Conservation (phyloP, 352 stramenopile species). For the Pilasporangium apinafurcum region DNA sequence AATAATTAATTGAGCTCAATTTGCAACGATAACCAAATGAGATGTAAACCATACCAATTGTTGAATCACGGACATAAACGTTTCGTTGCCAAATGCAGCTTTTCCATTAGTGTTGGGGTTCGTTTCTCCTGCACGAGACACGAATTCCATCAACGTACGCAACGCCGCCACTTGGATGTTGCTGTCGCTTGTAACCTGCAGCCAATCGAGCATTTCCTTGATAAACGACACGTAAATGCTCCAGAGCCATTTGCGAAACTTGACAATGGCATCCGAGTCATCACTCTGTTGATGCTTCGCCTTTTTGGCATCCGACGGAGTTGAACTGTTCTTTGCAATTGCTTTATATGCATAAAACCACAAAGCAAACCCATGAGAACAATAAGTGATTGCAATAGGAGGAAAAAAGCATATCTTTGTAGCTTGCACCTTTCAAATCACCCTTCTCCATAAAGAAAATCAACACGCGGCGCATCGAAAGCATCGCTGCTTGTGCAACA, state of each 20-base stretch:
- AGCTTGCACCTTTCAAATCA: constrained; percentile 36
- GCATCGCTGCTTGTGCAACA: constrained; percentile 69
- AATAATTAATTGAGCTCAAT: not conserved
- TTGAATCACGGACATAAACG: constrained; percentile 72
- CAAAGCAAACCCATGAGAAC: too few relatives aligned
- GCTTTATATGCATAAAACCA: not conserved
- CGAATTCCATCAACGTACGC: constrained; percentile 87
- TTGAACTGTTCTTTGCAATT: constrained; percentile 2
- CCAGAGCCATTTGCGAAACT: constrained; percentile 83
- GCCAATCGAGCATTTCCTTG: constrained; percentile 78
- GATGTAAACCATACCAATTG: constrained; percentile 26
- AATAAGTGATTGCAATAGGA: too few relatives aligned
- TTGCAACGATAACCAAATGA: not conserved
- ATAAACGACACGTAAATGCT: constrained; percentile 73
- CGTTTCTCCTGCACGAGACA: constrained; percentile 68
- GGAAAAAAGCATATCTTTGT: not conserved
- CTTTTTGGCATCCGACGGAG: constrained; percentile 25
- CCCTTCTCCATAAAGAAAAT: constrained; percentile 82
- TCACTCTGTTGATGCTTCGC: constrained; percentile 19
- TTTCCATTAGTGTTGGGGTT: constrained; percentile 5
- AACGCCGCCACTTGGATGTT: constrained; percentile 73
- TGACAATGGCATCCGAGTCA: constrained; percentile 47
- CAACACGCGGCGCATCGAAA: constrained; percentile 71
- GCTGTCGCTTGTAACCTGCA: constrained; percentile 41
- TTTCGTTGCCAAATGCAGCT: constrained; percentile 74